These are phyloP conservation scores for Sisymbrium irio DNA, from an alignment of 345 rosid genomes.

Conservation along the genomic window DNA sequence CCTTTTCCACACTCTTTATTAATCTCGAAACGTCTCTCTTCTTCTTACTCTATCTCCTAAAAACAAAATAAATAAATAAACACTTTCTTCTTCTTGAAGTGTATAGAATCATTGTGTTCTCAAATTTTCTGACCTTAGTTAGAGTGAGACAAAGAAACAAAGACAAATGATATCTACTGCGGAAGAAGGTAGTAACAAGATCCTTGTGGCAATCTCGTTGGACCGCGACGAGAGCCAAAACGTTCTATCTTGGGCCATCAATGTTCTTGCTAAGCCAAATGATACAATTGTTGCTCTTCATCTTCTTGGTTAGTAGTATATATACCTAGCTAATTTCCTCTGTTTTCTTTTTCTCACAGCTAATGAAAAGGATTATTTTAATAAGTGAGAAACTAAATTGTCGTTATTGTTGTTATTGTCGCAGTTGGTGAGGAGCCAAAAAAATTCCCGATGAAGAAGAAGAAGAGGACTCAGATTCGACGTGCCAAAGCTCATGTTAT, in stretches of 20 bases:
- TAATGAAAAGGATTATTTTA: neutral
- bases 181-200: constrained; percentile 43
- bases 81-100: constrained; percentile 24
- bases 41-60: constrained; percentile 14
- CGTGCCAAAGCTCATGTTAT: constrained; percentile 78
- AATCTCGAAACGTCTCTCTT: constrained; percentile 25
- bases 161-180: constrained; percentile 46
- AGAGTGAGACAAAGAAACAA: constrained; percentile 1
- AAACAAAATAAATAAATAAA: neutral
- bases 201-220: constrained; percentile 69
- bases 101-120: constrained; percentile 23
- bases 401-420: neutral
- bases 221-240: constrained; percentile 56
- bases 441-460: constrained; percentile 41
- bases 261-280: constrained; percentile 66
- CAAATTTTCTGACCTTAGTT: neutral
- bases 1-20: constrained; percentile 31
- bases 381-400: neutral
- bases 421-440: constrained; percentile 54
- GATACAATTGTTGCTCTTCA: constrained; percentile 73
- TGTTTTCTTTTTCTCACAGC: neutral
- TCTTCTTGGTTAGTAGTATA: constrained; percentile 53
- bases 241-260: constrained; percentile 80
- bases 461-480: constrained; percentile 49
- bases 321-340: neutral